Percentiles rank a stretch among this genome's conserved stretches.
Conservation (phyloP, 2,329 filamentous ascomycete species). For the Colletotrichum siamense region DNA sequence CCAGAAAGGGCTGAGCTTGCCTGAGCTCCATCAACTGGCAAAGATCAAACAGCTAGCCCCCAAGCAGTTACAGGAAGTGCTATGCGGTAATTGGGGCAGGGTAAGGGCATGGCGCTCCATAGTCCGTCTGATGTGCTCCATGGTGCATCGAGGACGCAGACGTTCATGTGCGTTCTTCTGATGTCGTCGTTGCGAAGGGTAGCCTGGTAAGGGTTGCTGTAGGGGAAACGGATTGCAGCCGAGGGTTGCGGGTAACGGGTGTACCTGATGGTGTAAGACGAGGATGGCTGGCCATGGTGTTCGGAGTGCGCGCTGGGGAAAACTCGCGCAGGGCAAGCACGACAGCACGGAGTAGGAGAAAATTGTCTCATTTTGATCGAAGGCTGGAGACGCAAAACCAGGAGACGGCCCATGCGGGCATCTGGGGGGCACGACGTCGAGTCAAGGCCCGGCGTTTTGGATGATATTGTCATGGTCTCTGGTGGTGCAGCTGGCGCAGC, state of each 20-base stretch:
- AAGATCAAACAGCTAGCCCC: neutral
- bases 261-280: constrained; percentile 5
- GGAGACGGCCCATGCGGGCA: neutral
- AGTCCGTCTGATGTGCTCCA: constrained; percentile 1
- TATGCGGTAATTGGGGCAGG: neutral
- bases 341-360: neutral
- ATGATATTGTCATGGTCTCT: neutral
- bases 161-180: neutral
- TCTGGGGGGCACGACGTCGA: neutral
- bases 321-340: neutral
- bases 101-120: neutral
- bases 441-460: constrained; percentile 16
- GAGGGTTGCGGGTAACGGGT: neutral
- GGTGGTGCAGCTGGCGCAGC: neutral
- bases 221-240: neutral
- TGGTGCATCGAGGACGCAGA: neutral
- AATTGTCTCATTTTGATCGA: constrained; percentile 18
- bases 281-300: neutral
- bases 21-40: neutral
- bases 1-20: neutral
- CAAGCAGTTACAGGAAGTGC: neutral
- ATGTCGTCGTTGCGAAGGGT: neutral
- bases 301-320: constrained; percentile 11
- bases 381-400: neutral
- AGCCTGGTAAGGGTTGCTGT: neutral